Conservation (phyloP, 2,329 filamentous ascomycete genomes). For the Stagonosporopsis rhizophila region DNA sequence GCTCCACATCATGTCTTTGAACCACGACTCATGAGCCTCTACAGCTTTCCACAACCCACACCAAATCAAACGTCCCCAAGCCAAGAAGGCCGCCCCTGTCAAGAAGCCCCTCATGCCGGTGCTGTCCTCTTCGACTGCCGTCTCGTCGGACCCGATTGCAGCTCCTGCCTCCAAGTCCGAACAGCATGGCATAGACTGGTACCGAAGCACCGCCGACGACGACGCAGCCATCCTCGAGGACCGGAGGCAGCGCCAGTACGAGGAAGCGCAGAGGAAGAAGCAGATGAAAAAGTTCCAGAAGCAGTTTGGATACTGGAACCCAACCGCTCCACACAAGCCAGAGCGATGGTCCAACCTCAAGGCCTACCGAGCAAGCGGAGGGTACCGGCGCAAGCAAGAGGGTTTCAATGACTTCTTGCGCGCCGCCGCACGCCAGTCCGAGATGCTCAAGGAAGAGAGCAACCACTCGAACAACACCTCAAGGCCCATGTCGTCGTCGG, state of each 20-base stretch:
- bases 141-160: conserved; percentile 24
- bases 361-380: conserved; percentile 36
- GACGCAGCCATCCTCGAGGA: conserved; percentile 72
- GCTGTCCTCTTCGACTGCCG: conserved; percentile 19
- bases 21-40: conserved; percentile 37
- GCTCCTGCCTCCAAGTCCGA: conserved; percentile 20
- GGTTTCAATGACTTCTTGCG: conserved; percentile 36
- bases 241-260: conserved; percentile 73
- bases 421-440: conserved; percentile 21
- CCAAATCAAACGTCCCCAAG: conserved; percentile 43
- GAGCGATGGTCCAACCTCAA: conserved; percentile 36
- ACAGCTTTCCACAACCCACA: conserved; percentile 45
- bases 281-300: conserved; percentile 77
- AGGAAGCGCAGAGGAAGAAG: conserved; percentile 65
- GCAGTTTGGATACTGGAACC: conserved; percentile 66
- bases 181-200: conserved; percentile 38
- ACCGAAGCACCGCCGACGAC: conserved; percentile 87
- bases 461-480: conserved; percentile 21
- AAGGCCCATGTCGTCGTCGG: conserved; percentile 22
- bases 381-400: conserved; percentile 33
- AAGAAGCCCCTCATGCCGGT: conserved; percentile 39
- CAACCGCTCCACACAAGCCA: conserved; percentile 39
- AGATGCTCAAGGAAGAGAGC: conserved; percentile 22
- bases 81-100: conserved; percentile 32
- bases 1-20: conserved; percentile 28